Percentiles rank a stretch among this genome's conserved stretches.
Conservation (phyloP, 371 early-diverging fungal species). For the Polyrhizophydium stewartii region DNA sequence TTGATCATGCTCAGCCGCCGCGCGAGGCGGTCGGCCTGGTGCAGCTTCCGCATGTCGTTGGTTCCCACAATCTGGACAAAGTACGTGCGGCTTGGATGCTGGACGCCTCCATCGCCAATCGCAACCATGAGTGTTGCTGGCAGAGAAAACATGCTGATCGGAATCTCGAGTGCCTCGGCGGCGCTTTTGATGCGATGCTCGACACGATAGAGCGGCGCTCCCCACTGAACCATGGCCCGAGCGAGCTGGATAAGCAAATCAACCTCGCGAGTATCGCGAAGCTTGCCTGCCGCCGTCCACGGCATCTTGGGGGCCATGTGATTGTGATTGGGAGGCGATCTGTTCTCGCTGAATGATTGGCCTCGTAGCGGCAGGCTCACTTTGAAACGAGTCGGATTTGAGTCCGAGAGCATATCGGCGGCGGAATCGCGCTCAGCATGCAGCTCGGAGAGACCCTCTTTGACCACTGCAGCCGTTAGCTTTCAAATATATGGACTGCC, state of each 20-base stretch:
- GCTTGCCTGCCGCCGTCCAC: neutral
- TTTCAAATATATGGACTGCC: too few relatives aligned
- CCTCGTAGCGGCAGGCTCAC: too few relatives aligned
- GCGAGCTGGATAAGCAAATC: neutral
- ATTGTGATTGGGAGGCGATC: too few relatives aligned
- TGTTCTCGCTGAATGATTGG: too few relatives aligned
- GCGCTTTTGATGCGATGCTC: slow-evolving; percentile 14
- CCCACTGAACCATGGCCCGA: slow-evolving; percentile 3
- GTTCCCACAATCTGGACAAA: slow-evolving; percentile 4
- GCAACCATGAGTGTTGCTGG: slow-evolving; percentile 13
- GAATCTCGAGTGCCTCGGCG: slow-evolving; percentile 14
- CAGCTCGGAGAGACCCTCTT: too few relatives aligned
- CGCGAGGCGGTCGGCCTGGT: slow-evolving; percentile 13
- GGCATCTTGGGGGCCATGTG: neutral
- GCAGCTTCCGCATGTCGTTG: slow-evolving; percentile 10
- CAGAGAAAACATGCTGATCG: slow-evolving; percentile 14
- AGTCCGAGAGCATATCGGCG: too few relatives aligned
- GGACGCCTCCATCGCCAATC: slow-evolving; percentile 13
- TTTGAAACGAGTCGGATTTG: too few relatives aligned
- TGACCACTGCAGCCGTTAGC: too few relatives aligned
- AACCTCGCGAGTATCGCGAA: slow-evolving; percentile 2
- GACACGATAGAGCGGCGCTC: slow-evolving; percentile 22
- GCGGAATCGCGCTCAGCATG: too few relatives aligned
- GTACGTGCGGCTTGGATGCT: slow-evolving; percentile 13
- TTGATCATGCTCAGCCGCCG: slow-evolving; percentile 2